Percentiles rank a stretch among this genome's conserved stretches.
Evolutionary conservation across 78 protist genomes (phyloP).

Genomic region (Dictyostelium discoideum): DNA sequence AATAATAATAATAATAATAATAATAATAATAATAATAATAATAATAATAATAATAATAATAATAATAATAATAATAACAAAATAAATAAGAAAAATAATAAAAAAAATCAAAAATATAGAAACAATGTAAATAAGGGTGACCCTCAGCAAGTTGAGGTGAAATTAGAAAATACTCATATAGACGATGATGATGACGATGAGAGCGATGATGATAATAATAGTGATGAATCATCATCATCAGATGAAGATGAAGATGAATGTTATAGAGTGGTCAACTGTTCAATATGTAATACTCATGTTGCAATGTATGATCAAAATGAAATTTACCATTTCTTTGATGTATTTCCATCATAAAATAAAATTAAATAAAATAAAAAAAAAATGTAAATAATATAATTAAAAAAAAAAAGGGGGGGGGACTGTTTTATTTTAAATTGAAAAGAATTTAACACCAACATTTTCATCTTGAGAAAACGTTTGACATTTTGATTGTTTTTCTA

Average conservation of each 20-base stretch:
- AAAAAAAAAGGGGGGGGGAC: neutral
- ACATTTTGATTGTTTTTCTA: conserved; percentile 78
- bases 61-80: neutral
- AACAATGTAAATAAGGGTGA: conserved; percentile 14
- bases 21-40: neutral
- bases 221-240: too few relatives aligned
- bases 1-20: neutral
- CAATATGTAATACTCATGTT: conserved; percentile 77
- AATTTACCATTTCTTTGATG: conserved; percentile 86
- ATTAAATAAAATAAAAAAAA: neutral
- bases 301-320: conserved; percentile 83
- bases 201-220: neutral
- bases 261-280: conserved; percentile 70
- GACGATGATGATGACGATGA: neutral
- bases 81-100: neutral
- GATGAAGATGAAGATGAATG: conserved; percentile 2
- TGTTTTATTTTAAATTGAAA: conserved; percentile 53
- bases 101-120: neutral
- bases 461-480: conserved; percentile 64
- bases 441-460: conserved; percentile 85
- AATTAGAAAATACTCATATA: neutral
- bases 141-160: neutral
- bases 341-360: conserved; percentile 77
- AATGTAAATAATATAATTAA: neutral
- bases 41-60: neutral